Base-by-base conservation (phyloP, 2,329 filamentous ascomycete species). In the Aspergillus terreus region DNA sequence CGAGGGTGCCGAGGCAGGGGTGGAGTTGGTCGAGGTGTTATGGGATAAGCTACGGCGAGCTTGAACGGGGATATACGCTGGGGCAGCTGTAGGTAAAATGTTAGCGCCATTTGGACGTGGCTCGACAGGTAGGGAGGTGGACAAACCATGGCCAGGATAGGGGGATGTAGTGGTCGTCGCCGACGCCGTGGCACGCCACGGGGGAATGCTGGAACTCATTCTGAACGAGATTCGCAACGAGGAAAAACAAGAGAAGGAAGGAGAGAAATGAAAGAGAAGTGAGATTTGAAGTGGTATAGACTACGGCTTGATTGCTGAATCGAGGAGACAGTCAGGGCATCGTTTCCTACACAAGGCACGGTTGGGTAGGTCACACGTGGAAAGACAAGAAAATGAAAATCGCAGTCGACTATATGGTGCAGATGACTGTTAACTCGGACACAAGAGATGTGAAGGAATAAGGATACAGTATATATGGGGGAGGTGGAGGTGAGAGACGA, bases 21-120 rank as follows among this genome's bases (percentile, higher is more conserved):
- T 50, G 46, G 63, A 46, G 25, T 47, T 53, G 40, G 56, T 51
- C 46, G 59, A 35, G 50, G 58, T 52, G 64, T 60, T 69, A 60
- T 78, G 71, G 65, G 74, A 73, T 67, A 85, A 82, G 59, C 75
- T 79, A 70, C 83, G 82, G 61, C 82, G 82, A 63, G 84, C 81
- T 71, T 80, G 77, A 56, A 86, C 83, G 58, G 81, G 74, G 54
- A 80, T 83, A 62, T 80, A 86, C 54, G 82, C 82, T 62, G 81
- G 78, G 58, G 76, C 75, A 71, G 63, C 59, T 72, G 43, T 21
- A 14, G 9, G 49, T 12, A 27, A 12, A 33, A 19, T 23, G 47
- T 68, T 51, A 67, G 59, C 23, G 10, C n/a, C 41, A 43, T 17
- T n/a, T 42, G 35, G 21, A 35, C 47, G 19, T 14, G 32, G 15